Conservation (phyloP, 2,329 filamentous ascomycete genomes). For the Verticillium klebahnii region DNA sequence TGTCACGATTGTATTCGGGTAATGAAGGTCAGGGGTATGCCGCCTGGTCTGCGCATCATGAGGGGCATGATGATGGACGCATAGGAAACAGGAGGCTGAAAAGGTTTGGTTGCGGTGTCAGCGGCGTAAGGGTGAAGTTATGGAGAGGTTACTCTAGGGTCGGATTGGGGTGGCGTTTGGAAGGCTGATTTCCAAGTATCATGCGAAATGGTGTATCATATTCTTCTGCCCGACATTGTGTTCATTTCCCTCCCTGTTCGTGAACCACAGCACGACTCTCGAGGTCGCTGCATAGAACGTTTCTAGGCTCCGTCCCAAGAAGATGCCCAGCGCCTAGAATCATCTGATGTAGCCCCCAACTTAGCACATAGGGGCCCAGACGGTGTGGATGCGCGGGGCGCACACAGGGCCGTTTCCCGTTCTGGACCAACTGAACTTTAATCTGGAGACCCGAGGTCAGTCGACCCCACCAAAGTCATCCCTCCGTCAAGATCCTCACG, state of each 20-base stretch:
- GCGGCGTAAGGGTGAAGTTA: background rate
- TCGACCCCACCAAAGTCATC: background rate
- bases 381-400: background rate
- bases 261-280: no score
- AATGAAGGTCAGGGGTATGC: constrained; percentile 12
- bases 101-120: background rate
- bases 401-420: background rate
- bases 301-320: background rate
- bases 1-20: constrained; percentile 56
- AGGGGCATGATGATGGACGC: background rate
- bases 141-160: background rate
- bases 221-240: background rate
- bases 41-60: background rate
- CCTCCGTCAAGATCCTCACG: background rate
- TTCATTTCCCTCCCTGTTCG: background rate
- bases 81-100: background rate
- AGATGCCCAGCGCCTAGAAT: background rate
- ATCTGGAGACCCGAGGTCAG: background rate
- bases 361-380: background rate
- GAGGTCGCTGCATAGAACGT: background rate
- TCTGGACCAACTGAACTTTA: background rate
- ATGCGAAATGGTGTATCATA: background rate
- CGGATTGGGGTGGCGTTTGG: background rate
- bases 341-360: background rate
- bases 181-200: background rate